phyloP scores from a whole-genome alignment of 805 yeast species.

The Candida peoriensis region DNA sequence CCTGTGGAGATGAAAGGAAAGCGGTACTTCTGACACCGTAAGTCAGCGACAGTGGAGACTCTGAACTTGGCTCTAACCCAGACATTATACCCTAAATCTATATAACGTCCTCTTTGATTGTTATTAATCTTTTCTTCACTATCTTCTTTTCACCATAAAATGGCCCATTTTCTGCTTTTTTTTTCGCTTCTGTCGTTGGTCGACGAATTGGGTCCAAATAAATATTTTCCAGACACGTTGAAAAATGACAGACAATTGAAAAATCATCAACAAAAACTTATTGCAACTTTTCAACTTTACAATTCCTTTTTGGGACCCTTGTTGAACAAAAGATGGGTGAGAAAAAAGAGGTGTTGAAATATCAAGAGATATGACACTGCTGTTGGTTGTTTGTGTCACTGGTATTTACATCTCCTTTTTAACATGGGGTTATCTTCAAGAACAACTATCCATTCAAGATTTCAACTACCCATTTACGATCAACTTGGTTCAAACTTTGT shows the following conservation, averaged over 20 bases:
- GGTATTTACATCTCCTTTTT: constrained; percentile 87
- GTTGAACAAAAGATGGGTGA: not conserved
- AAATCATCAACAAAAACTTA: not conserved
- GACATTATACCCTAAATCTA: too few relatives aligned
- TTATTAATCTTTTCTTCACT: not conserved
- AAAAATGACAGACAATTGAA: not conserved
- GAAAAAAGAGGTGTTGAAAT: not conserved
- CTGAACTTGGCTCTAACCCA: constrained; percentile 3
- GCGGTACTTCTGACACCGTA: constrained; percentile 54
- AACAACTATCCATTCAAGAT: constrained; percentile 66
- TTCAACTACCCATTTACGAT: constrained; percentile 80
- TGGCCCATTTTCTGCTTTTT: not conserved
- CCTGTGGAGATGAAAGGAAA: constrained; percentile 61
- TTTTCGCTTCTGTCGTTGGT: not conserved
- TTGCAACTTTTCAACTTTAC: not conserved
- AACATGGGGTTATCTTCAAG: constrained; percentile 91
- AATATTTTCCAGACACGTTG: not conserved
- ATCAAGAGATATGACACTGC: constrained; percentile 1
- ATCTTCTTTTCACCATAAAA: not conserved
- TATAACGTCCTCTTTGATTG: too few relatives aligned
- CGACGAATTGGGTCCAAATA: not conserved
- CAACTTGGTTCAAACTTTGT: constrained; percentile 65
- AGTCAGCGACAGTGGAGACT: constrained; percentile 29
- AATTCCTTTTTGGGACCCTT: not conserved
- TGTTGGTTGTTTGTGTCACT: constrained; percentile 26